Conservation (phyloP, 345 rosid genomes). For the Acer negundo region DNA sequence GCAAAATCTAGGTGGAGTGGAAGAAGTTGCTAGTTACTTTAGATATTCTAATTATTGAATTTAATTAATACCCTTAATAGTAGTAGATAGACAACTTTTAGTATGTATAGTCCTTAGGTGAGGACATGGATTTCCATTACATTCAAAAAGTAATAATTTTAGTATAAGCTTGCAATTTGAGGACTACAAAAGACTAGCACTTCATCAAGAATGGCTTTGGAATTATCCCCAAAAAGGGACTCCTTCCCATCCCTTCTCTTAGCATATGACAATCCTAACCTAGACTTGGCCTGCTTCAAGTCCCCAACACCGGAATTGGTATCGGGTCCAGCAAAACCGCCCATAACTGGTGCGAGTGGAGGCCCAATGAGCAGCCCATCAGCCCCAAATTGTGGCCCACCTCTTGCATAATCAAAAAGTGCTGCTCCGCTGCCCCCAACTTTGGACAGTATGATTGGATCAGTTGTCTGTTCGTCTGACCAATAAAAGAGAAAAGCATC, state of each 20-base stretch:
- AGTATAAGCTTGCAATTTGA: constrained; percentile 75
- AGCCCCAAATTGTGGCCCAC: constrained; percentile 75
- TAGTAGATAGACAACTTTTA: not conserved
- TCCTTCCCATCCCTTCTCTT: constrained; percentile 76
- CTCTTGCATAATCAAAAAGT: constrained; percentile 74
- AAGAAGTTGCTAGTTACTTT: not conserved
- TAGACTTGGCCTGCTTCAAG: constrained; percentile 77
- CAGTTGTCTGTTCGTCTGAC: constrained; percentile 35
- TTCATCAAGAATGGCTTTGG: constrained; percentile 53
- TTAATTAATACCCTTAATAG: not conserved
- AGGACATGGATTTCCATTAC: too few species aligned
- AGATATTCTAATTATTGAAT: not conserved
- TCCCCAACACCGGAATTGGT: constrained; percentile 79
- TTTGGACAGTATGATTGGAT: constrained; percentile 55
- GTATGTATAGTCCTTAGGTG: too few species aligned
- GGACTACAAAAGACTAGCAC: constrained; percentile 77
- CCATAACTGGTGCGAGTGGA: constrained; percentile 79
- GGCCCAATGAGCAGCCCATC: constrained; percentile 83
- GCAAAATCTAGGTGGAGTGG: not conserved
- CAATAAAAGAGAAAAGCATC: constrained; percentile 86
- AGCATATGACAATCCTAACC: constrained; percentile 80
- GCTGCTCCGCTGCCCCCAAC: constrained; percentile 93
- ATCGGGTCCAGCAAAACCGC: constrained; percentile 80
- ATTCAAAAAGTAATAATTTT: not conserved
- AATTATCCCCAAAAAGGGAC: constrained; percentile 71